Evolutionary conservation across 169 alveolate genomes (phyloP), one percentile per base, ranked within the genome.

Genomic region (Cryptosporidium ryanae): DNA sequence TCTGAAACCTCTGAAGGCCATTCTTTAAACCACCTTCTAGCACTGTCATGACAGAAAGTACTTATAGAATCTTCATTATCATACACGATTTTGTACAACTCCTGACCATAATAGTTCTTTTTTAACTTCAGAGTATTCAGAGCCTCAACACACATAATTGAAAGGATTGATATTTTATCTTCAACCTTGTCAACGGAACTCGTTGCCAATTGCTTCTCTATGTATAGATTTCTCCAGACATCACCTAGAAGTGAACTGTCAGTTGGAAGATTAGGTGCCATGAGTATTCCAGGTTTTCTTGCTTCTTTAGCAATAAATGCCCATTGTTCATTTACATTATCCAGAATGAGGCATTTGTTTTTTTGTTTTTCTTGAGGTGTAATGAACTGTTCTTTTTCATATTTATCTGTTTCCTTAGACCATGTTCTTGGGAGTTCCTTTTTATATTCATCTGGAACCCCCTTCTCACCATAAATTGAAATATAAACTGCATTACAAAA

Each of bases 261-360:
- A 23, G 67, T 52, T 52, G 83, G 83, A n/a, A 68, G 15, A 27
- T 64, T 68, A 54, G 83, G 83, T 0, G 83, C 83, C 46, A n/a
- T 52, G 55, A 68, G 55, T 52, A 68, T 55, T 17, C 83, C 83
- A 12, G 83, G 83, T 17, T 68, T 68, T 55, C 43, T 49, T 8
- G 83, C 83, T 15, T 68, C 83, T 29, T 1, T 68, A 12, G 83
- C 83, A 68, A 68, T 68, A 18, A 68, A 68, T 52, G 50, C 18
- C 83, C 83, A 68, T 54, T 68, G 83, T 18, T 68, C 66, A 68
- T 68, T 68, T 2, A 68, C 83, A 68, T 68, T 54, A 61, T 68
- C 83, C 27, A 68, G 43, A 31, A 31, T 48, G 31, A 50, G 52
- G 15, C 49, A 32, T n/a, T 50, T 8, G 50, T 54, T 44, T 15